phyloP scores from a whole-genome alignment of 2,329 filamentous ascomycete genomes.

The Exophiala dermatitidis region DNA sequence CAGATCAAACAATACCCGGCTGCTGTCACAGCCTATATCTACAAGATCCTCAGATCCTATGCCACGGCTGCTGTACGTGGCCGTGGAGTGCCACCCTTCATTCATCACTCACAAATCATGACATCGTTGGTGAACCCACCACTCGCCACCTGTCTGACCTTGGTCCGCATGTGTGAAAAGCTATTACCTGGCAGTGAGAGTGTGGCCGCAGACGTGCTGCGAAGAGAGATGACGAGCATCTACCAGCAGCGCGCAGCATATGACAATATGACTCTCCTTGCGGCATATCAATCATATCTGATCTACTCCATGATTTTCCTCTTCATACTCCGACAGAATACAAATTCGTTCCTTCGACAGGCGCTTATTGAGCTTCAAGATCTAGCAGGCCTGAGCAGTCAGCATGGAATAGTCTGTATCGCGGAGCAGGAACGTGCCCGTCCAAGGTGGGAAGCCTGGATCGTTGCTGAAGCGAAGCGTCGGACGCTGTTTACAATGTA shows the following conservation, averaged over 20 bases:
- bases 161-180: slow-evolving; percentile 38
- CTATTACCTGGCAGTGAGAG: slow-evolving; percentile 32
- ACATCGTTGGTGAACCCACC: slow-evolving; percentile 28
- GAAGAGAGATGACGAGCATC: slow-evolving; percentile 40
- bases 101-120: slow-evolving; percentile 37
- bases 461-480: slow-evolving; percentile 47
- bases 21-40: slow-evolving; percentile 36
- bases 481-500: slow-evolving; percentile 49
- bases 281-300: slow-evolving; percentile 48
- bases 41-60: slow-evolving; percentile 41
- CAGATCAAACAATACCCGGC: slow-evolving; percentile 38
- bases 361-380: slow-evolving; percentile 47
- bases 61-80: slow-evolving; percentile 34
- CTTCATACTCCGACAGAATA: slow-evolving; percentile 33
- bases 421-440: slow-evolving; percentile 37
- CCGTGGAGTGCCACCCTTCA: slow-evolving; percentile 38
- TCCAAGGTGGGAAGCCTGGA: slow-evolving; percentile 50
- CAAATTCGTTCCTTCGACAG: slow-evolving; percentile 34
- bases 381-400: slow-evolving; percentile 39
- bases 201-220: slow-evolving; percentile 31
- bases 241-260: slow-evolving; percentile 27
- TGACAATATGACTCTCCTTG: slow-evolving; percentile 34
- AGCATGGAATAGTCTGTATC: slow-evolving; percentile 40
- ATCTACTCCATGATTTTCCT: slow-evolving; percentile 48
- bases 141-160: slow-evolving; percentile 37